Evolutionary conservation across 352 stramenopile genomes (phyloP), one percentile per base, ranked within the genome.

Genomic region (Phytopythium sindhum): DNA sequence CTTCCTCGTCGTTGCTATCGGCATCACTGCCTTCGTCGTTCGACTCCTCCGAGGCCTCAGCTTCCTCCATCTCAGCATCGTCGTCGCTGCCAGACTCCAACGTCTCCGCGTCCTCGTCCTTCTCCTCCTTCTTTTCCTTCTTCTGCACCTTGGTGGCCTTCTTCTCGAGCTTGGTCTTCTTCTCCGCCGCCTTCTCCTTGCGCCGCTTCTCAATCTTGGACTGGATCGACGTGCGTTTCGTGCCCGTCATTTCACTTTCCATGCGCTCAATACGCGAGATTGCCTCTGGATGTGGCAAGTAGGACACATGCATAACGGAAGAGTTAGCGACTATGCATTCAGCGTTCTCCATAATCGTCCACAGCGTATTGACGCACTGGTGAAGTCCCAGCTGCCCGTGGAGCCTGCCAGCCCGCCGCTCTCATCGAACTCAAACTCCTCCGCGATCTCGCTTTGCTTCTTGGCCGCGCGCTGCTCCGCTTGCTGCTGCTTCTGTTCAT

Each of bases 391-490:
- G 54, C 78, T 91, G 47, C 85, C 85, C 1, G 69, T 70, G 12
- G 79, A 66, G 19, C 76, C 71, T 33, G 76, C 63, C 59, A 88
- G 91, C 14, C 64, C 67, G 55, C 73, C 66, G 31, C 69, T 76
- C 47, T 96, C 85, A 50, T 93, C 87, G 61, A 96, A 96, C 75
- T 93, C 78, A 65, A 97, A 97, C 63, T 81, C 70, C 59, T 96
- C 89, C n/a, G 71, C 70, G 67, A 97, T 89, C 55, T 80, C 73
- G 31, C 35, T 76, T 44, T 86, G 65, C 66, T 90, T 88, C 56
- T 81, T 77, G 29, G 57, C 62, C 31, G 72, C 66, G 42, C 66
- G 57, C 64, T 70, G 56, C 52, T 84, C 78, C 41, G 73, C 67
- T 37, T 70, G 31, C 61, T 77, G 65, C 67, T 90, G 81, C 72